Evolutionary conservation across 768 basidiomycete genomes (phyloP), one percentile per base, ranked within the genome.

Genomic region (Multifurca ochricompacta): DNA sequence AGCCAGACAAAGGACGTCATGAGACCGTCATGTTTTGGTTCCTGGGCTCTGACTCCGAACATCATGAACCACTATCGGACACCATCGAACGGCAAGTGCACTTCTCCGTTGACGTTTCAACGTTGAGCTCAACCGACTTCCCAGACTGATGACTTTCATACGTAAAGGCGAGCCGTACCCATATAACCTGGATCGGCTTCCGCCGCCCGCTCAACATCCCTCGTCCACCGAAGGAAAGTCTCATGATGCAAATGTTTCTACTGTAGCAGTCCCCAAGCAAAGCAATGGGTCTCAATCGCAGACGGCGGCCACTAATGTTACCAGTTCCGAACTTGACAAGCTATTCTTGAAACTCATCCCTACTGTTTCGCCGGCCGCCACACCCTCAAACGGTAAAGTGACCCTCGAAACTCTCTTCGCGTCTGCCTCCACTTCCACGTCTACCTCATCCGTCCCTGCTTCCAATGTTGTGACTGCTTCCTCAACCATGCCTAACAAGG

Each of bases 1-100:
- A 73, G 6, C 71, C 71, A 40, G 74, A 78, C 59, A 84, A 84
- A 63, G 85, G 82, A 16, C 71, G 67, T 21, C 70, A 77, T 2
- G 72, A 72, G 41, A 84, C 79, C 1, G 76, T 87, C 54, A 85
- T 86, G 14, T 69, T 91, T 9, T 91, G 88, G 89, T 85, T 82
- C 68, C 80, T 81, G 28, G 56, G 56, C n/a, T 57, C 56, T 62
- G 74, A 81, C 7, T 79, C 80, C 6, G 82, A 83, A 43, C 77
- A 81, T 18, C 76, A 86, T 36, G 86, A 88, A 65, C 78, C 83
- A 21, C 74, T 91, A 70, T 77, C 78, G 46, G 80, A 85, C 53
- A 84, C 87, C 42, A 77, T 89, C 71, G 70, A 76, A 64, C 77
- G 85, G 85, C 83, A 58, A 46, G 74, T 68, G 3, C 40, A 23